These are phyloP conservation scores for Corchorus olitorius DNA, from an alignment of 345 rosid genomes.

Conservation along the genomic window DNA sequence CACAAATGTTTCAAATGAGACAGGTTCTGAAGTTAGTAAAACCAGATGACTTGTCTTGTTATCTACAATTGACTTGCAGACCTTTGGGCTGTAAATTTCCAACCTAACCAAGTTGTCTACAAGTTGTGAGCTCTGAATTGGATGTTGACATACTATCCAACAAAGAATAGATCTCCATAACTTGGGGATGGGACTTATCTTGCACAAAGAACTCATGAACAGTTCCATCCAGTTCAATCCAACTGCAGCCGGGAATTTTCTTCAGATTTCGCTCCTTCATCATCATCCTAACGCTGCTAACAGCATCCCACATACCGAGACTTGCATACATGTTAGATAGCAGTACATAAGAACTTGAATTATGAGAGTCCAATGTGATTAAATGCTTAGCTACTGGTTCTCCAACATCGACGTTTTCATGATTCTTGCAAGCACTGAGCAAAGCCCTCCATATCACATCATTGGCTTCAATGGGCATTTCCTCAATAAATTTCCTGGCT, in stretches of 20 bases:
- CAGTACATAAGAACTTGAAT: slow-evolving; percentile 49
- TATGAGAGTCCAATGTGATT: slow-evolving; percentile 35
- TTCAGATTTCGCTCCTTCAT: slow-evolving; percentile 54
- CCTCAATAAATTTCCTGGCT: slow-evolving; percentile 47
- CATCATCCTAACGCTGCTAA: slow-evolving; percentile 42
- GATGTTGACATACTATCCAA: slow-evolving; percentile 20
- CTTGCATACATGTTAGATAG: slow-evolving; percentile 58
- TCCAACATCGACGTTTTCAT: slow-evolving; percentile 48
- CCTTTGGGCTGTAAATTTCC: neutral
- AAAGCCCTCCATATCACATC: slow-evolving; percentile 55
- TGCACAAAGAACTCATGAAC: slow-evolving; percentile 55
- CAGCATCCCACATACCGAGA: slow-evolving; percentile 55
- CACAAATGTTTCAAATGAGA: neutral
- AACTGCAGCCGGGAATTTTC: slow-evolving; percentile 63
- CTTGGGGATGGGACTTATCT: slow-evolving; percentile 34
- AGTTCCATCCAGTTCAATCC: slow-evolving; percentile 55
- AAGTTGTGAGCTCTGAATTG: slow-evolving; percentile 6
- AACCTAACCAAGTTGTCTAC: neutral
- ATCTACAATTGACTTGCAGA: neutral
- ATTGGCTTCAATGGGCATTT: slow-evolving; percentile 44
- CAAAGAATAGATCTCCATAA: slow-evolving; percentile 25
- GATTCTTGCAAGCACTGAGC: slow-evolving; percentile 53
- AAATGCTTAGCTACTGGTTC: slow-evolving; percentile 47
- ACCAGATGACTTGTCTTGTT: neutral
- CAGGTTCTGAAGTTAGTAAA: neutral